A percentile compares a stretch with the other conserved stretches of the same genome.
Evolutionary conservation across 495 filamentous ascomycete genomes (phyloP).

Genomic region (Penicillium atrosanguineum): DNA sequence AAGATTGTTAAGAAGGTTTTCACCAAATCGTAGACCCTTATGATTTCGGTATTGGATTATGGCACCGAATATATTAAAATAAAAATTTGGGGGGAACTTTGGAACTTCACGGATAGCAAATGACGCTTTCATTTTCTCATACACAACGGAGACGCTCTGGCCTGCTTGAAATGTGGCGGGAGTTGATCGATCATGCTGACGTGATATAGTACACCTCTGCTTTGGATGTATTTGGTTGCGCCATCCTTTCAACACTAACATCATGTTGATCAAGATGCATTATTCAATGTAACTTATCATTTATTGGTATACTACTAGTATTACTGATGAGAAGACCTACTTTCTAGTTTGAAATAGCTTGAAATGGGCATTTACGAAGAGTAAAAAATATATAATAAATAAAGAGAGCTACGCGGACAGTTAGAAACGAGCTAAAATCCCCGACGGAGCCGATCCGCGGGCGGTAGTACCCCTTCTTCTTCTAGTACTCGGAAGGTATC

Average conservation of each 20-base stretch:
- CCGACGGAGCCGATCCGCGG: conserved; percentile 5
- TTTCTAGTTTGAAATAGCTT: background rate
- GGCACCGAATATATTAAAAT: background rate
- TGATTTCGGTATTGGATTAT: background rate
- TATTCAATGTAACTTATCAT: no score
- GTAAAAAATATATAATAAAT: background rate
- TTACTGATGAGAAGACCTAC: no score
- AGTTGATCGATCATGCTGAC: background rate
- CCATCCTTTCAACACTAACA: no score
- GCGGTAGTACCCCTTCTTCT: conserved; percentile 27
- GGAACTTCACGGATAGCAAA: background rate
- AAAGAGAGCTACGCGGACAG: background rate
- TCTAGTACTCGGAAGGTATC: conserved; percentile 45
- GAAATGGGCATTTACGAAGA: background rate
- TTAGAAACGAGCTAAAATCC: background rate
- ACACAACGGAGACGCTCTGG: no score
- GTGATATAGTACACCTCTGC: background rate
- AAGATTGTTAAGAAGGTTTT: background rate
- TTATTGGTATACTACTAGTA: no score
- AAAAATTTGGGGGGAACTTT: background rate
- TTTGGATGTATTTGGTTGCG: background rate
- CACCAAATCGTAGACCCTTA: background rate
- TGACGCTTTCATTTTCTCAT: background rate
- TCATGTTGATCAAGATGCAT: no score
- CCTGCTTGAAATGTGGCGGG: background rate